phyloP scores from a whole-genome alignment of 2,329 filamentous ascomycete species.

The Aspergillus sp. region DNA sequence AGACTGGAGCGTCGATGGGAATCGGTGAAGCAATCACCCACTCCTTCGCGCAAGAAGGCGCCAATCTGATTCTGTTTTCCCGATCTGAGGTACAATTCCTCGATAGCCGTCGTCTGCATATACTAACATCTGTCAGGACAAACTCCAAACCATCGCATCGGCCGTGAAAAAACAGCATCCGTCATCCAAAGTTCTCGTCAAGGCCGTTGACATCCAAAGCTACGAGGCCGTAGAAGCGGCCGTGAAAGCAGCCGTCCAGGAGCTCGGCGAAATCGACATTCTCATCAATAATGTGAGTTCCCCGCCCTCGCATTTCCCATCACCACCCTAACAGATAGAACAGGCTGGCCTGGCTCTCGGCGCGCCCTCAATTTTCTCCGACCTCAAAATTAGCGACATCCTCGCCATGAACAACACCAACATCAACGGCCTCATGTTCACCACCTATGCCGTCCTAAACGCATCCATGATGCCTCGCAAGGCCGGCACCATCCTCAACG shows the following conservation, averaged over 20 bases:
- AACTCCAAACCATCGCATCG: conserved; percentile 10
- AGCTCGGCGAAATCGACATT: conserved; percentile 43
- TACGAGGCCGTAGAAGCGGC: conserved; percentile 24
- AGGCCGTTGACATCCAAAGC: conserved; percentile 19
- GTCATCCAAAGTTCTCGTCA: conserved; percentile 9
- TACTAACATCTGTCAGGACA: conserved; percentile 17
- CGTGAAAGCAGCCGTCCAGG: conserved; percentile 29
- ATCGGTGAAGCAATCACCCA: conserved; percentile 48
- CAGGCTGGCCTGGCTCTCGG: conserved; percentile 49
- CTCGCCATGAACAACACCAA: conserved; percentile 50
- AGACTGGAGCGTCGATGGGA: conserved; percentile 48
- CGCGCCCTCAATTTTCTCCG: conserved; percentile 44
- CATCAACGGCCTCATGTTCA: conserved; percentile 50
- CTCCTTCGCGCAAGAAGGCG: conserved; percentile 38
- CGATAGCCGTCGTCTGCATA: background rate
- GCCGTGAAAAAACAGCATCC: conserved; percentile 2
- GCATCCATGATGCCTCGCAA: conserved; percentile 41
- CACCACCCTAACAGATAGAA: background rate
- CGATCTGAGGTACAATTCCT: conserved; percentile 31
- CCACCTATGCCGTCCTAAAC: conserved; percentile 48
- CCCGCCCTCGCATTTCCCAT: background rate
- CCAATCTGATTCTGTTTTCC: conserved; percentile 46
- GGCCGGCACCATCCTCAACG: conserved; percentile 49
- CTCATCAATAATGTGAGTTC: conserved; percentile 46
- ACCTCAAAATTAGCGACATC: conserved; percentile 44